Base-by-base conservation (phyloP, 106 monocot genomes). In the Apostasia ramifera region DNA sequence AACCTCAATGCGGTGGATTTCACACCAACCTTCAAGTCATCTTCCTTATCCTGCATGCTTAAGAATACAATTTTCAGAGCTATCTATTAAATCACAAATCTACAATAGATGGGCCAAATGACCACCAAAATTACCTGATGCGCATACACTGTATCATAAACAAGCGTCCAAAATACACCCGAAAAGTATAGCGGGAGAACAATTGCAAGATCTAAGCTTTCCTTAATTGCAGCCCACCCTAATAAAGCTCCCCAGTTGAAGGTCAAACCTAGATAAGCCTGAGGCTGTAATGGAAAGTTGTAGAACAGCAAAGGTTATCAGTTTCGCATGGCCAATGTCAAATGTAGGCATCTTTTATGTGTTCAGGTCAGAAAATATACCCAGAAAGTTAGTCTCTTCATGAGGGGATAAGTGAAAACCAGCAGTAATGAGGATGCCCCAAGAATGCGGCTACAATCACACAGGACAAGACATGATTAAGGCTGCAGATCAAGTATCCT, bases 201-300 rank as follows among this genome's bases (percentile, higher is more conserved):
- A 62, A 98, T 78, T 46, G 85, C 61, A 70, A 81, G 80, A 81
- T 98, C 85, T 13, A 98, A 59, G 63, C 73, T 83, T 72, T 85
- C 90, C 76, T 60, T 93, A 57, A 98, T 67, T 58, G 98, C 98
- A 81, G 87, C 75, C 93, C 93, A 93, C 55, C 98, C 98, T 61
- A 98, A 78, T 63, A 98, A 80, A 80, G 93, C 98, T 61, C 98
- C 98, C 98, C 98, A 98, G 61, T 98, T 98, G 48, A 98, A 98
- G 38, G 98, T 98, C 64, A 98, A 76, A 80, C 93, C 98, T 67
- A 98, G 78, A 78, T 76, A 98, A 73, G 98, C 98, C 79, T 98
- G 98, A 73, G 98, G 98, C 98, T 98, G 81, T 71, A 69, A 76
- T 37, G 47, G 62, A 66, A 57, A 26, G 26, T 26, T 26, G 26